Base-by-base conservation (phyloP, 129 eudicot species). In the Glebionis coronaria region DNA sequence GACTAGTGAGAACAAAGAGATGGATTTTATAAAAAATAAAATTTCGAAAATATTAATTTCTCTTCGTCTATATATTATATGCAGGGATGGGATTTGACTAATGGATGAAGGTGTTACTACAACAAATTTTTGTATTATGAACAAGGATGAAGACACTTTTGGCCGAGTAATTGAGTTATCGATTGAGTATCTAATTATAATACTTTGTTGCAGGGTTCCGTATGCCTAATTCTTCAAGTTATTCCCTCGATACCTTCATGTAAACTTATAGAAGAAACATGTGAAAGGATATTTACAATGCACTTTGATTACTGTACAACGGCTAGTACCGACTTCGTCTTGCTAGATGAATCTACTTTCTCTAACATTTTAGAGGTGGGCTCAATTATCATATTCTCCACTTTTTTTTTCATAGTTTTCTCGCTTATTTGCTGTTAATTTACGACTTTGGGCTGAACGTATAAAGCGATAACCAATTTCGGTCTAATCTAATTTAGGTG, bases 221-320 rank as follows among this genome's bases (percentile, higher is more conserved):
- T 86, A 20, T 89, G 97, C 82, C 81, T 82, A 46, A 78, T 93
- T 79, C 88, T 93, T 69, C 96, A 79, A 84, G 99, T 89, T 74
- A 84, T 93, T 50, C 83, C 95, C 68, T 84, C 90, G 8, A 68
- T 88, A 44, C 80, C 92, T n/a, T 93, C 99, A 23, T 93, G 99
- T 84, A 84, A 89, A 51, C 85, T 93, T 62, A 87, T 93, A 63
- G 95, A 93, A 83, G 99, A 93, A 84, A 86, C 97, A 35, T 93
- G 99, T 75, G 90, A 82, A 82, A 82, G 95, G 84, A 84, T 82
- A 73, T 84, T 93, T 63, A 73, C 99, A 44, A 86, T 77, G 97
- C 85, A 93, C 69, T 93, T 93, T 76, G 99, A 93, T 81, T 93
- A 93, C 70, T 93, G 97, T 78, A 89, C 95, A 60, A 85, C 96